phyloP scores from a whole-genome alignment of 1,284 basidiomycete genomes.

The Boletus semigastroideus region DNA sequence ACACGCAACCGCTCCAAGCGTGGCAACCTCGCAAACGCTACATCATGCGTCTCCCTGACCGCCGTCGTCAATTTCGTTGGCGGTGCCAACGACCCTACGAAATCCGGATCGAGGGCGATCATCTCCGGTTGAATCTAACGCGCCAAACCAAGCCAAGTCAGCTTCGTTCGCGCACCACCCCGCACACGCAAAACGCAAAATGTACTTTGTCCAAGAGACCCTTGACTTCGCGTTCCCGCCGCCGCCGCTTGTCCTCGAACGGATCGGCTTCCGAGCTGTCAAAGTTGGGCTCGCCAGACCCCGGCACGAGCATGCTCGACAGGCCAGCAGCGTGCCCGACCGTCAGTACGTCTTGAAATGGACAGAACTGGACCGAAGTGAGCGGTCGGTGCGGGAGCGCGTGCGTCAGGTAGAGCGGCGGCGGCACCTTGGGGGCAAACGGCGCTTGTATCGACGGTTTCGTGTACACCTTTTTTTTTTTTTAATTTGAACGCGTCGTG shows the following conservation, averaged over 20 bases:
- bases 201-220: constrained; percentile 84
- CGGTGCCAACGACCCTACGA: constrained; percentile 73
- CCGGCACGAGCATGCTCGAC: constrained; percentile 86
- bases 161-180: not conserved
- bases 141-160: constrained; percentile 2
- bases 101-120: constrained; percentile 88
- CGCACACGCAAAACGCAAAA: too few species aligned
- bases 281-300: constrained; percentile 92
- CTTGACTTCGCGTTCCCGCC: constrained; percentile 91
- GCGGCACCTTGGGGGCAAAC: constrained; percentile 51
- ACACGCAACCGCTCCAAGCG: constrained; percentile 72
- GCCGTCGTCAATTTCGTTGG: constrained; percentile 57
- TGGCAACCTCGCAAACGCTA: constrained; percentile 70
- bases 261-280: constrained; percentile 94
- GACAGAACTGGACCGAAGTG: constrained; percentile 75
- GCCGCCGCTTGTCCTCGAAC: constrained; percentile 81
- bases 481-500: not conserved
- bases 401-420: constrained; percentile 85
- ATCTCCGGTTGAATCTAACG: constrained; percentile 85
- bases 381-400: constrained; percentile 70
- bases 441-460: constrained; percentile 64
- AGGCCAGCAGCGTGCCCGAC: constrained; percentile 76
- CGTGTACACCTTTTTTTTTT: constrained; percentile 56
- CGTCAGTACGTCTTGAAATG: constrained; percentile 91
- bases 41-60: constrained; percentile 50